Evolutionary conservation across 441 rosid species (phyloP), one percentile per base, ranked within the genome.

Genomic region (Geranium incanum): DNA sequence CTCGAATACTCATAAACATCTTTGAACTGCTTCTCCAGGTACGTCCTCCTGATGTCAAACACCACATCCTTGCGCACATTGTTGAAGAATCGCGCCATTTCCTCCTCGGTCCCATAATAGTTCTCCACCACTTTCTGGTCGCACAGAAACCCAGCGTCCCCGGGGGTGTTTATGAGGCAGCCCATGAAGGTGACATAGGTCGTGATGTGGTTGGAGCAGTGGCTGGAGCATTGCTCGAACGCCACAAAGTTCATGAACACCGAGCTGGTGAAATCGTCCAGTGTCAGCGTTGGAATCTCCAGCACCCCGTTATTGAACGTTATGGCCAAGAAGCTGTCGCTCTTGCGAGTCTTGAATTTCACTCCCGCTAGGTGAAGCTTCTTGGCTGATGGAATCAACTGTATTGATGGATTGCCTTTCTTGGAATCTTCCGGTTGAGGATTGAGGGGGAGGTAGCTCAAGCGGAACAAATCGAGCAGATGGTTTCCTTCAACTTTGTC

Each of bases 341-440:
- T 41, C 70, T 73, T 71, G 80, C 74, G 77, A 3, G 70, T 80
- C 71, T 68, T 66, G 78, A 87, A 83, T 38, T 57, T 39, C 13
- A 86, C 84, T 59, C 92, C 90, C 0, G 84, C 83, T 2, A 69
- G 67, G 48, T 77, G 81, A 48, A 86, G 86, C 80, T 84, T 86
- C 66, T 52, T 82, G 0, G 89, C 87, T 0, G 87, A 80, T 16
- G 78, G 80, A 70, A 86, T 78, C 19, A 82, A 69, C 4, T 68
- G 41, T 16, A 78, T 84, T 21, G 60, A 79, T 37, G 9, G 68
- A 69, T 41, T 67, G 4, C 62, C 33, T 5, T 57, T 19, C 66
- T 67, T 68, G 5, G n/a, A 3, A 16, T 4, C 9, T 37, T 77
- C 78, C 60, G 33, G 60, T 3, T 69, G 69, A 0, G 69, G 7